Percentiles rank a stretch among this genome's conserved stretches.
These are phyloP conservation scores for Gossypium rotundifolium DNA, from an alignment of 345 rosid species.

Conservation along the genomic window DNA sequence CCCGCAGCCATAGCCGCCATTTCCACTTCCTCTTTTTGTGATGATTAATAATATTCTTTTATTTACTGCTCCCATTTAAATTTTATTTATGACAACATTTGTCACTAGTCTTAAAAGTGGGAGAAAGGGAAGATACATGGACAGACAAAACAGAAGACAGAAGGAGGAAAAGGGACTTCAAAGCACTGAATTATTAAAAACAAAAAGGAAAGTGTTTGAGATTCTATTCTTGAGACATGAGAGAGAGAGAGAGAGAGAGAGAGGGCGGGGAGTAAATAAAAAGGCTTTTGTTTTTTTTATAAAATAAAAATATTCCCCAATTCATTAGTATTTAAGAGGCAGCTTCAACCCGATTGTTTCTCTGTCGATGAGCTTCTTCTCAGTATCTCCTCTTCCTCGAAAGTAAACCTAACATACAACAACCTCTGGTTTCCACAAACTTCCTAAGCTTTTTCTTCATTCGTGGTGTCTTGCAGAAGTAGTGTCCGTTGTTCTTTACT, in stretches of 20 bases:
- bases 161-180: slow-evolving; percentile 19
- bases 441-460: too few relatives aligned
- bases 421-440: too few relatives aligned
- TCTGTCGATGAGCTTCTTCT: slow-evolving; percentile 19
- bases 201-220: slow-evolving; percentile 4
- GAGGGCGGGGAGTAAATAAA: background rate
- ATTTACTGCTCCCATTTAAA: background rate
- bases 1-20: slow-evolving; percentile 83
- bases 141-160: slow-evolving; percentile 4
- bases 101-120: background rate
- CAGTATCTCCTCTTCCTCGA: background rate
- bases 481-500: background rate
- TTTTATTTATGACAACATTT: slow-evolving; percentile 1
- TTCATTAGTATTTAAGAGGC: slow-evolving; percentile 32
- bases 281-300: background rate
- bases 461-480: too few relatives aligned
- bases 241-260: slow-evolving; percentile 9
- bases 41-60: slow-evolving; percentile 9
- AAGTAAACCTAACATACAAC: background rate
- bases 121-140: background rate
- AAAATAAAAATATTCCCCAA: background rate
- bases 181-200: slow-evolving; percentile 18
- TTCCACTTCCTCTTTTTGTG: slow-evolving; percentile 23
- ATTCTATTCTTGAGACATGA: slow-evolving; percentile 5
- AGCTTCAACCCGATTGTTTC: slow-evolving; percentile 8